Base-by-base conservation (phyloP, 345 rosid species). In the Brassica juncea region DNA sequence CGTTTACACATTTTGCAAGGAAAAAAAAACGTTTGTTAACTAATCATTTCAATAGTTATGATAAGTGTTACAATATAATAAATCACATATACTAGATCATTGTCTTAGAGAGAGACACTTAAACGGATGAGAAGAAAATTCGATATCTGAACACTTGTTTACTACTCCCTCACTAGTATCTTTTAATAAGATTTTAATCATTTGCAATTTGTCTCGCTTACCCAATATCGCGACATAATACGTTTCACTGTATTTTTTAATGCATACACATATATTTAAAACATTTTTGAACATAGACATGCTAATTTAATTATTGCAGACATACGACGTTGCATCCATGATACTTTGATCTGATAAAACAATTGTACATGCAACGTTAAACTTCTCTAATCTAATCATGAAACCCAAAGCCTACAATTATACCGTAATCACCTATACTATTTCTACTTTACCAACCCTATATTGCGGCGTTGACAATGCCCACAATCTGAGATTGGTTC, bases 161-260 rank as follows among this genome's bases (percentile, higher is more conserved):
- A 52, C 7, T 34, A 12, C 30, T 27, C 30, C 30, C 30, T 27
- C 30, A 1, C 10, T 37, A 8, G 47, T 25, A 34, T 25, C 35
- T 31, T 8, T 14, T 35, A 35, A 52, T 25, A 52, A 4, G 66
- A 25, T 11, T 16, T 54, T 7, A 21, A 52, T 35, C 9, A 55
- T 77, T 64, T 71, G 66, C 25, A 71, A 7, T 59, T 71, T 52
- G 70, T 70, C 7, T 7, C 7, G 23, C 39, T 54, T 55, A 71
- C 47, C 47, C 19, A 12, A 65, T 54, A 71, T 35, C 12, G 42
- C 71, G 76, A 71, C 81, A 55, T 64, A 64, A 37, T 19, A 77
- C 81, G 76, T n/a, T 63, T 64, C 55, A 54, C 12, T 10, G 65
- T 44, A 77, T 64, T 63, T 70, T 12, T 16, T 35, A 10, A 54